Evolutionary conservation across 202 grass and related monocot species (phyloP).

Genomic region (Bolboschoenoplectus hybrid): DNA sequence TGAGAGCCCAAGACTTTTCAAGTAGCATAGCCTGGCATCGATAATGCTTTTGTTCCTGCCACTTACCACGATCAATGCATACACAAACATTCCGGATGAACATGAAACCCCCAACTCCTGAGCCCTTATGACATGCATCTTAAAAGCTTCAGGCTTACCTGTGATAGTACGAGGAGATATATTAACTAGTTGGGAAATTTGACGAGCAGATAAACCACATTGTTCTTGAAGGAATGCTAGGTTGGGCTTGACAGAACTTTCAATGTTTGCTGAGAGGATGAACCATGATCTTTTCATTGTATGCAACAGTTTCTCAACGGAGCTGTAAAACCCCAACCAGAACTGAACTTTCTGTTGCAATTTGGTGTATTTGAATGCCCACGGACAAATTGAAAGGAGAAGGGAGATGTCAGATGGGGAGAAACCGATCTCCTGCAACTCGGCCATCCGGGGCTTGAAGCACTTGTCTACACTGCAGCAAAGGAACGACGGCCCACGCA

Average conservation of each 20-base stretch:
- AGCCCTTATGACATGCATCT: not conserved
- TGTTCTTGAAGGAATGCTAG: not conserved
- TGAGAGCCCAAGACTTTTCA: not conserved
- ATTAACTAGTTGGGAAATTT: not conserved
- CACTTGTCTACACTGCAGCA: conserved; percentile 33
- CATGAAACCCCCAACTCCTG: not conserved
- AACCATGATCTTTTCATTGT: not conserved
- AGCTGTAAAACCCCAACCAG: not conserved
- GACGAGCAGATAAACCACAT: not conserved
- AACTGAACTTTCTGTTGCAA: not conserved
- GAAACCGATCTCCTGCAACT: conserved; percentile 37
- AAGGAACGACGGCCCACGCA: conserved; percentile 8
- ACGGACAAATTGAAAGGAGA: not conserved
- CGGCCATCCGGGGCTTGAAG: conserved; percentile 8
- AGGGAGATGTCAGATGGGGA: not conserved
- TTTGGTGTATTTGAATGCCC: not conserved
- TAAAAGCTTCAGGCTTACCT: not conserved
- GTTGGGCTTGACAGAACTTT: not conserved
- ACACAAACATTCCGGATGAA: not conserved
- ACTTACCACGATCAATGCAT: not conserved
- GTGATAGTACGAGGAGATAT: not conserved
- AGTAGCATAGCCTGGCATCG: not conserved
- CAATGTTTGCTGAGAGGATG: not conserved
- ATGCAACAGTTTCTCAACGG: not conserved
- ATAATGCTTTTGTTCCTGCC: not conserved